Evolutionary conservation across 2,329 filamentous ascomycete genomes (phyloP), one percentile per base, ranked within the genome.

Genomic region (Boeremia exigua): DNA sequence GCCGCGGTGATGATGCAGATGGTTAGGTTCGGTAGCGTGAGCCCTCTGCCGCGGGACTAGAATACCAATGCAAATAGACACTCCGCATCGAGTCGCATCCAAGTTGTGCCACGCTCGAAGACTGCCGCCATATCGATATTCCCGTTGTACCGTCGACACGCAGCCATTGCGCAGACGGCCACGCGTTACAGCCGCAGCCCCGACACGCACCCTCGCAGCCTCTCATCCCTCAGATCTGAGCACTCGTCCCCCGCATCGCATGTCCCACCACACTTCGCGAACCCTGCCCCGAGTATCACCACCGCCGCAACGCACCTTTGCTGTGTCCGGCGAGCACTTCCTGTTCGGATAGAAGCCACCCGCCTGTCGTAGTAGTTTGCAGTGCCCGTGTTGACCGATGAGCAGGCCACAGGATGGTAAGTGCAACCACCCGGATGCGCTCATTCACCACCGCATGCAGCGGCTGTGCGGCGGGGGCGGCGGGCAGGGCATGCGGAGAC

Each of bases 321-420:
- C 28, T 19, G 53, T 42, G 53, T 37, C 46, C 42, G 37, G 47
- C 47, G 47, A 56, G 47, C 47, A 51, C 27, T 48, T 34, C 43
- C 42, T 56, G 25, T 51, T 43, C 27, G 47, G 47, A 56, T 47
- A 56, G 17, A 29, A 33, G 36, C 30, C 48, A 10, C 23, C 36
- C 33, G 33, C 37, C 43, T 29, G 47, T 49, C 11, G 47, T 48
- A 56, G 42, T 42, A 28, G 28, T 15, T 36, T 51, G 47, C 53
- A 37, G 51, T 51, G 38, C 59, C 29, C 40, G 37, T 30, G 53
- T 55, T 48, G 33, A 52, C 44, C 57, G 52, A 58, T 58, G 55
- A 54, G 53, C 53, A 49, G 43, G 55, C 55, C 55, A 57, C 54
- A 57, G 48, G 48, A 57, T 57, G 54, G 53, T 56, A 30, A 56